phyloP scores from a whole-genome alignment of 108 stramenopile genomes.

The Thalassiosira profunda region DNA sequence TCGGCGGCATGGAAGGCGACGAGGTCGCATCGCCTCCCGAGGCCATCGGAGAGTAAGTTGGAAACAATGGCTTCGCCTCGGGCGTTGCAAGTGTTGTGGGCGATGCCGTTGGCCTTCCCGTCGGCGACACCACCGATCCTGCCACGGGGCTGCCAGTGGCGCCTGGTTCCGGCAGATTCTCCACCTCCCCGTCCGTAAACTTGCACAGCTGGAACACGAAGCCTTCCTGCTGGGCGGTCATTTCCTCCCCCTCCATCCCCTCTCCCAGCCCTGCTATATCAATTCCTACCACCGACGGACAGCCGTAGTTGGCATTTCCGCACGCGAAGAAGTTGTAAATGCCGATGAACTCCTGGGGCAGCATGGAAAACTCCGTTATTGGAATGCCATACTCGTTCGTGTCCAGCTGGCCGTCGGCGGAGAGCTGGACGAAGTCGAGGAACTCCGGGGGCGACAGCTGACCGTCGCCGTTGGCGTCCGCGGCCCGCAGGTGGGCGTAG shows the following conservation, averaged over 20 bases:
- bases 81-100: not conserved
- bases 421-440: constrained; percentile 16
- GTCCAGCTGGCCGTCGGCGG: constrained; percentile 5
- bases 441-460: constrained; percentile 32
- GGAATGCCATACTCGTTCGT: constrained; percentile 24
- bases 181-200: not conserved
- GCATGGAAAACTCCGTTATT: constrained; percentile 11
- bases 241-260: not conserved
- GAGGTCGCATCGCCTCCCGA: too few relatives aligned
- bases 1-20: not conserved
- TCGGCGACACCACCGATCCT: not conserved
- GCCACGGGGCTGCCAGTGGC: not conserved
- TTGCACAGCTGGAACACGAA: constrained; percentile 18
- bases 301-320: constrained; percentile 25
- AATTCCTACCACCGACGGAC: constrained; percentile 35
- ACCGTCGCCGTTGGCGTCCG: constrained; percentile 18
- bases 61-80: not conserved
- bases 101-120: not conserved
- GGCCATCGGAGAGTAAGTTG: too few relatives aligned
- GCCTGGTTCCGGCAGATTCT: not conserved
- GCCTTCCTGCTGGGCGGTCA: constrained; percentile 4
- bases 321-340: constrained; percentile 42
- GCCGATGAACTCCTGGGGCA: constrained; percentile 19
- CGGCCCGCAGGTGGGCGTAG: constrained; percentile 18
- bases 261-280: constrained; percentile 27